These are phyloP conservation scores for Mucor irregularis DNA, from an alignment of 371 early-diverging fungal species.

Conservation along the genomic window DNA sequence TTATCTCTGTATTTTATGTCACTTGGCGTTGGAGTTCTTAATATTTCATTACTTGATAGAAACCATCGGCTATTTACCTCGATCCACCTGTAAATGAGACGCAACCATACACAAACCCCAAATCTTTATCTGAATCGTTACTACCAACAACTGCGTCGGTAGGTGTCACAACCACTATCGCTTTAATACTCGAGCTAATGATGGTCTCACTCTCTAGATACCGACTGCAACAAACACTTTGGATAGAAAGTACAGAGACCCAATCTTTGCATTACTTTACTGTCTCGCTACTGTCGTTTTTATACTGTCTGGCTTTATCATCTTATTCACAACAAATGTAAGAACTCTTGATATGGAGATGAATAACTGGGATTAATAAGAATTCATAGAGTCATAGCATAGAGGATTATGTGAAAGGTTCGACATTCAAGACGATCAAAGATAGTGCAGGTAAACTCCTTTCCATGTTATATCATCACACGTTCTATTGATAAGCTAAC, in stretches of 20 bases:
- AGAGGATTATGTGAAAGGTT: constrained; percentile 42
- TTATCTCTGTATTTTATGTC: neutral
- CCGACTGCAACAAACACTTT: constrained; percentile 29
- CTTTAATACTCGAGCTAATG: too few species aligned
- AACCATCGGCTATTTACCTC: constrained; percentile 60
- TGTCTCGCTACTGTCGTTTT: constrained; percentile 37
- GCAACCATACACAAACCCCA: constrained; percentile 20
- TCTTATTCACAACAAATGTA: constrained; percentile 59
- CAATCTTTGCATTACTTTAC: constrained; percentile 54
- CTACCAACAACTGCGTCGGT: constrained; percentile 46
- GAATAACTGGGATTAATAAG: neutral
- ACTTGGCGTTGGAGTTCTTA: neutral
- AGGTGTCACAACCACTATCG: constrained; percentile 12
- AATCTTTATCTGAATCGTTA: constrained; percentile 38
- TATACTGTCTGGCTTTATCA: constrained; percentile 46
- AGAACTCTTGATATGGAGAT: constrained; percentile 9
- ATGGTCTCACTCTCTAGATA: too few species aligned
- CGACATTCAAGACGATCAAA: constrained; percentile 54
- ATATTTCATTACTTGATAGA: constrained; percentile 20
- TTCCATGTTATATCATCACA: neutral
- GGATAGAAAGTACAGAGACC: constrained; percentile 57
- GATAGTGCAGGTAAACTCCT: constrained; percentile 53
- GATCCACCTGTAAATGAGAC: constrained; percentile 40
- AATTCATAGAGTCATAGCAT: constrained; percentile 30
- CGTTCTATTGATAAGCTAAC: neutral